These are phyloP conservation scores for Zygosaccharomyces pseudobailii DNA, from an alignment of 1,139 yeast genomes.

Conservation along the genomic window DNA sequence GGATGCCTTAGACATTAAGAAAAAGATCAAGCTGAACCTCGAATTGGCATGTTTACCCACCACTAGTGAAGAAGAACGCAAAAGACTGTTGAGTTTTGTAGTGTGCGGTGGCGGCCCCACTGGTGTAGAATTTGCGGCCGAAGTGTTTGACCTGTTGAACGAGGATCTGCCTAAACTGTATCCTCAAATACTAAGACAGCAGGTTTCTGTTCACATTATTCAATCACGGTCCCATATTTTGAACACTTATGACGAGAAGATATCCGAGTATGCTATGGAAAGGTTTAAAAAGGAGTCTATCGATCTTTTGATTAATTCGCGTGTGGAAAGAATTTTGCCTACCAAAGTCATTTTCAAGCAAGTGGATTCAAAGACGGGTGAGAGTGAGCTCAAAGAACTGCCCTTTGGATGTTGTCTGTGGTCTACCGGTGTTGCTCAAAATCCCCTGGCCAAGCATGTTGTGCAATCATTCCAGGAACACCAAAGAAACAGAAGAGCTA, in stretches of 20 bases:
- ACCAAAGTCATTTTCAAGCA: slow-evolving; percentile 53
- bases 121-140: slow-evolving; percentile 67
- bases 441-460: slow-evolving; percentile 49
- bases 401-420: slow-evolving; percentile 61
- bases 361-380: slow-evolving; percentile 38
- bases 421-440: slow-evolving; percentile 66
- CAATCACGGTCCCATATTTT: slow-evolving; percentile 61
- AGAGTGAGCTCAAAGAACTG: slow-evolving; percentile 41
- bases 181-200: slow-evolving; percentile 54
- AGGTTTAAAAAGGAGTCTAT: slow-evolving; percentile 55
- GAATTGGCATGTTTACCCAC: slow-evolving; percentile 61
- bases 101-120: slow-evolving; percentile 72
- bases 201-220: slow-evolving; percentile 57
- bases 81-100: slow-evolving; percentile 53
- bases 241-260: slow-evolving; percentile 58
- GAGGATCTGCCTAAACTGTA: slow-evolving; percentile 52
- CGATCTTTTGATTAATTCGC: slow-evolving; percentile 54
- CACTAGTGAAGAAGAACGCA: slow-evolving; percentile 54
- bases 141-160: slow-evolving; percentile 53
- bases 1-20: slow-evolving; percentile 55
- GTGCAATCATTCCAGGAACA: slow-evolving; percentile 40
- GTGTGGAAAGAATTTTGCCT: slow-evolving; percentile 51
- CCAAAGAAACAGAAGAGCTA: slow-evolving; percentile 55
- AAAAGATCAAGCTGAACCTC: slow-evolving; percentile 47
- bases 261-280: slow-evolving; percentile 56